Base-by-base conservation (phyloP, 2,329 filamentous ascomycete species). In the Tolypocladium sp. region DNA sequence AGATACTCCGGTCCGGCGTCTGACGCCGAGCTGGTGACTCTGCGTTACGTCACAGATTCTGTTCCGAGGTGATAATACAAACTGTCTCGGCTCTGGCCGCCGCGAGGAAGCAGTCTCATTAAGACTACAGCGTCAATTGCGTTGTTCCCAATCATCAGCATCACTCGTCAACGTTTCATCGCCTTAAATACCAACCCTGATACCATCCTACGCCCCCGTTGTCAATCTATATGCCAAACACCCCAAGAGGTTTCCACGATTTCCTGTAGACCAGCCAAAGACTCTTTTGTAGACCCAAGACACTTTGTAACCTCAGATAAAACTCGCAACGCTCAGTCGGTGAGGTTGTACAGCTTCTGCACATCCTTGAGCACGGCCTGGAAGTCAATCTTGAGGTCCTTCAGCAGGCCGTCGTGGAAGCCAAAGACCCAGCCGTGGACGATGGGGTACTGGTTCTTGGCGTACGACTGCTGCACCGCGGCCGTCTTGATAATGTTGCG, bases 401-500 rank as follows among this genome's bases (percentile, higher is more conserved):
- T 86, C 60, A 90, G 76, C 66, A 88, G 72, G 12, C 87, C 87
- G 66, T 89, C 84, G 57, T 82, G 74, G 65, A 90, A 85, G 62
- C 82, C 84, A 76, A 90, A 90, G 52, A 89, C 86, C 86, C 86
- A 90, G 41, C 86, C 87, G 73, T 89, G 87, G 57, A 90, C 86
- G 62, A 90, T 80, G 57, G 87, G 87, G 68, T 82, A 90, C 64
- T 80, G 73, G 66, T 88, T 84, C 68, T 82, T 71, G 53, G 79
- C 79, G 67, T 84, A 90, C 22, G 78, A 83, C 74, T 91, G 84
- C 74, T 92, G 85, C n/a, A 96, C 86, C 37, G 84, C 85, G 27
- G 88, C 85, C 67, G 91, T 92, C 79, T 91, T 87, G 78, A 89
- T 86, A 63, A 96, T 79, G 66, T 88, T 88, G 70, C 89, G 84